Evolutionary conservation across 192 early-diverging fungal genomes (phyloP), one percentile per base, ranked within the genome.

Genomic region (Obelidium mucronatum): DNA sequence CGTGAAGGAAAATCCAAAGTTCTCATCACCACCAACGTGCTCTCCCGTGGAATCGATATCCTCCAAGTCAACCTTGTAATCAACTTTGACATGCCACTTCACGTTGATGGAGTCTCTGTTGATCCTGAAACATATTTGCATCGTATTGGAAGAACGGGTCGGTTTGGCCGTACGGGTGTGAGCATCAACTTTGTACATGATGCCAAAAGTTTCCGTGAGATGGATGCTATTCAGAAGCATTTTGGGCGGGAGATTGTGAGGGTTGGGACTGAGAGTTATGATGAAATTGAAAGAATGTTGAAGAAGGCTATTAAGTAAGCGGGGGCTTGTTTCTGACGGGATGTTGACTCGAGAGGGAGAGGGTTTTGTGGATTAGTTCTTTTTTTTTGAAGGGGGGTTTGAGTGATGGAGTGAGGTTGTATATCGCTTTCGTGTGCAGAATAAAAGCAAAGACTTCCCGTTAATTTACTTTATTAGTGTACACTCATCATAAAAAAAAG

Each of bases 31-130:
- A 99, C 97, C 37, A 99, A 99, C 73, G 97, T 99, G 2, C 86
- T 99, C 72, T 91, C 97, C 1, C 94, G 97, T 42, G 97, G 97
- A 55, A 99, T 99, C 81, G 97, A 99, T 81, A 95, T 98, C 78
- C 87, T 92, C 22, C 95, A 96, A 82, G 95, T 99, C 67, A 94
- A 93, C 73, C 82, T 96, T 74, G 97, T 99, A 13, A 90, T 99
- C 78, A 99, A 99, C 87, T 98, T 93, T 64, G 97, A 99, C 75
- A 90, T 99, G 52, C 97, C 97, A 8, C 66, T 93, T 26, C 92
- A 93, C 35, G 83, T 76, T 34, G 73, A 81, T 22, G 79, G 79
- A 31, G 75, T 82, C 11, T 30, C n/a, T 1, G 93, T 95, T 0
- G 97, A 99, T 73, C 89, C 88, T 30, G 96, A 98, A 74, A 97